A percentile compares a stretch with the other conserved stretches of the same genome.
These are phyloP conservation scores for Punctularia strigosozonata DNA, from an alignment of 768 basidiomycete species.

Conservation along the genomic window DNA sequence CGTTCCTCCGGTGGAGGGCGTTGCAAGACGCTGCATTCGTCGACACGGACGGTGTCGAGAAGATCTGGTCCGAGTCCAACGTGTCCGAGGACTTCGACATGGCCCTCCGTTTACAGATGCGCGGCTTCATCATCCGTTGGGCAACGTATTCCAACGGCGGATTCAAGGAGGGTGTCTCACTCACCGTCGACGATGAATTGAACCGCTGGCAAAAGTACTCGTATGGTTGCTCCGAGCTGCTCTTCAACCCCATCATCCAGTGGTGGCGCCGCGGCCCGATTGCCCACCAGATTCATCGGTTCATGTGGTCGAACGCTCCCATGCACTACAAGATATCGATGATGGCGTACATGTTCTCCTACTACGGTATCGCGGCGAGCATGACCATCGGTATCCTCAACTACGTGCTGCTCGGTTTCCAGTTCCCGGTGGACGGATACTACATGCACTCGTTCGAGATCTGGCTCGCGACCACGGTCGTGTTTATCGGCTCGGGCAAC, in stretches of 20 bases:
- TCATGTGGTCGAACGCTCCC: slow-evolving; percentile 56
- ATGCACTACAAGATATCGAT: slow-evolving; percentile 42
- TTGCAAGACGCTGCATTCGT: slow-evolving; percentile 42
- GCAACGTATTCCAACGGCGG: slow-evolving; percentile 76
- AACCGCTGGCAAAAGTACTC: slow-evolving; percentile 91
- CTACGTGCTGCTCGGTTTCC: slow-evolving; percentile 64
- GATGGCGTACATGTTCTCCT: slow-evolving; percentile 44
- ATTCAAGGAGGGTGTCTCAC: slow-evolving; percentile 87
- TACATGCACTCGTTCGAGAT: slow-evolving; percentile 77
- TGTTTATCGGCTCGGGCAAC: slow-evolving; percentile 67
- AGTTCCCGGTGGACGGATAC: slow-evolving; percentile 60
- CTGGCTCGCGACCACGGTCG: slow-evolving; percentile 66
- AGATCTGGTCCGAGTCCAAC: slow-evolving; percentile 57
- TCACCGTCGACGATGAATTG: slow-evolving; percentile 83
- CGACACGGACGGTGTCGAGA: slow-evolving; percentile 38
- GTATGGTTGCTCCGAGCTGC: slow-evolving; percentile 32
- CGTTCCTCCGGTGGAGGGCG: slow-evolving; percentile 45
- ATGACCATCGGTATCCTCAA: slow-evolving; percentile 60
- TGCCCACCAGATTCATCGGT: slow-evolving; percentile 62
- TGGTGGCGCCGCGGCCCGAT: slow-evolving; percentile 81
- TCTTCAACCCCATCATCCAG: slow-evolving; percentile 74
- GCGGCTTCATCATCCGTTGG: slow-evolving; percentile 40
- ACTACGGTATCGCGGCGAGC: slow-evolving; percentile 53
- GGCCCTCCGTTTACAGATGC: slow-evolving; percentile 50
- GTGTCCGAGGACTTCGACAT: slow-evolving; percentile 66